Base-by-base conservation (phyloP, 1,284 basidiomycete species). In the Trichosporon asahii region DNA sequence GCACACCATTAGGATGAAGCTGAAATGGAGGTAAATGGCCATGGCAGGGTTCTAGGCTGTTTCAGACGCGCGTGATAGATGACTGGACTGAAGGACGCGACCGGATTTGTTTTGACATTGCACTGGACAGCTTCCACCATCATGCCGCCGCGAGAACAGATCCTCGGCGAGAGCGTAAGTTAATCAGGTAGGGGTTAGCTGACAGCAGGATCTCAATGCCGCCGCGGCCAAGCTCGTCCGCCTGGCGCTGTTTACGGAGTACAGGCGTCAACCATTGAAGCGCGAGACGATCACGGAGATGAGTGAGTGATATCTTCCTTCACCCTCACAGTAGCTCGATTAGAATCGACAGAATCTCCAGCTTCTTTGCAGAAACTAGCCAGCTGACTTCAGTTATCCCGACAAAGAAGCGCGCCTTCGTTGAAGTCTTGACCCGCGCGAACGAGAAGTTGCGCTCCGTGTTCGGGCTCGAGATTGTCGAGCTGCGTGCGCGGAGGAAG, bases 401-500 rank as follows among this genome's bases (percentile, higher is more conserved):
- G 1, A 70, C 74, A 3, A 71, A 75, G 25, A 27, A 70, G 18
- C 66, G 75, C 65, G 73, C 72, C 1, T 80, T 77, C 72, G 74
- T 72, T 14, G 63, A 71, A 0, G 73, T 83, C 11, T 72, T 79
- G n/a, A 70, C 65, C 0, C 69, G 66, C 2, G 81, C 80, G 4
- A 80, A 82, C 66, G 18, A 27, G 2, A 73, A 76, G 3, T 72
- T 83, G 2, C 70, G 75, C 2, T 37, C 64, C 2, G 76, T 68
- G 6, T 79, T 83, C 37, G 83, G 82, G 0, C 79, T 83, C 75
- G 81, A 83, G 72, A 70, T 84, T 14, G 74, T 76, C 66, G 81
- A 82, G 67, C 71, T 83, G 9, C 72, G 81, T n/a, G 37, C 66
- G 12, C 74, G 71, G 66, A 68, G 68, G 7, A 76, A 78, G 55